Evolutionary conservation across 176 grass and related monocot genomes (phyloP), one percentile per base, ranked within the genome.

Genomic region (Triticum monococcum): DNA sequence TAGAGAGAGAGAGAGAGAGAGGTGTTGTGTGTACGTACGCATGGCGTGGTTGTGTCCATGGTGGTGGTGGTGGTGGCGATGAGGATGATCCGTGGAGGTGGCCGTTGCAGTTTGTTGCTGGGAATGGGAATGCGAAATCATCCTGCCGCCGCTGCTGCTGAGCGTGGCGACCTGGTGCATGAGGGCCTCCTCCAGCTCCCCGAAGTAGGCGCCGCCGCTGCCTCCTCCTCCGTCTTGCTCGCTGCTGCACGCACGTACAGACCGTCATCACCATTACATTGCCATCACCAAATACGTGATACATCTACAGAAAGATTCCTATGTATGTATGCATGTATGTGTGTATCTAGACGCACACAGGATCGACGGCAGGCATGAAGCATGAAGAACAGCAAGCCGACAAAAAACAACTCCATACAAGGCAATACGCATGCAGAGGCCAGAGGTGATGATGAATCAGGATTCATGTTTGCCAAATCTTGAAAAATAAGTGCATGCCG

Each of bases 161-260:
- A 91, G 83, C 48, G 91, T 70, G 78, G 79, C 81, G 37, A 90
- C 93, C 84, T 91, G 84, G 60, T 95, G 93, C 88, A 90, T 90
- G 68, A 98, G 88, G 90, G 95, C 95, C 56, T 90, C 89, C 74
- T 95, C 95, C 84, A 98, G 72, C 79, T 87, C 95, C 54, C 93
- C 95, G 75, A 95, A 92, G 67, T 95, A 98, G 74, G 86, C 12
- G 2, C 45, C 43, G 43, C 88, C 95, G 38, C 60, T 92, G 30
- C 84, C 11, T 5, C 85, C 11, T 4, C 76, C 83, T 64, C 89
- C 95, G 78, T 75, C 95, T 36, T 98, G 93, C 68, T 95, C 86
- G 22, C 95, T 95, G 82, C 56, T 59, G 56, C 56, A 59, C 7
- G 20, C 23, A 76, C 45, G 26, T 16, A 54, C 38, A 83, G 35